Conservation (phyloP, 2,329 filamentous ascomycete species). For the Calycina herbarum region DNA sequence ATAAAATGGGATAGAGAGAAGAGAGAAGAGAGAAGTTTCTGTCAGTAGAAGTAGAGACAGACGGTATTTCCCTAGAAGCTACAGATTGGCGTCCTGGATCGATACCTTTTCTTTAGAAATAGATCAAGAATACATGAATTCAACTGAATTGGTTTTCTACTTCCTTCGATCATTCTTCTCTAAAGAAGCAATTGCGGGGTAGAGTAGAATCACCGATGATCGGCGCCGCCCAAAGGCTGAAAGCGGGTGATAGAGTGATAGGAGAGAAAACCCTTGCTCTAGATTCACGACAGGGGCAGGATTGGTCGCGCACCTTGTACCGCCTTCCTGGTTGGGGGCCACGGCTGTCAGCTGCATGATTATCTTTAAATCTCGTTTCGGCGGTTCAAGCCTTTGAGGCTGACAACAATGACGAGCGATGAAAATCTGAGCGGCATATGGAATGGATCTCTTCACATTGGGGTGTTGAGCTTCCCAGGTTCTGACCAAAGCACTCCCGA, state of each 20-base stretch:
- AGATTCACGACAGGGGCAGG: not conserved
- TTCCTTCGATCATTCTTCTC: too few species aligned
- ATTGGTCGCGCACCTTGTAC: not conserved
- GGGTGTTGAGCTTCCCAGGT: too few species aligned
- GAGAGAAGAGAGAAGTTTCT: not conserved
- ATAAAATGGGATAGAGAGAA: not conserved
- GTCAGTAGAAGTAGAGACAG: not conserved
- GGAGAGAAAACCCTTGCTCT: not conserved
- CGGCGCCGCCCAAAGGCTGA: too few species aligned
- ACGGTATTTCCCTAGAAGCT: not conserved
- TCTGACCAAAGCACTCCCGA: not conserved
- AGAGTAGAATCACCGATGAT: too few species aligned
- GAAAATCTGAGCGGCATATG: not conserved
- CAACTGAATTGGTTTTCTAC: not conserved
- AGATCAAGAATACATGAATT: not conserved
- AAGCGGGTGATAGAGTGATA: too few species aligned
- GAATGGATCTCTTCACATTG: too few species aligned
- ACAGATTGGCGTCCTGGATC: not conserved
- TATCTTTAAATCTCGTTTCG: too few species aligned
- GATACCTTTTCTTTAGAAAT: not conserved
- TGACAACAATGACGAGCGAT: too few species aligned
- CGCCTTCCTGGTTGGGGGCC: not conserved
- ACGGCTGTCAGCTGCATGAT: too few species aligned
- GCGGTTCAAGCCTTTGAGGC: too few species aligned
- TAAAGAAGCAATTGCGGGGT: too few species aligned